Base-by-base conservation (phyloP, 345 rosid species). In the Microthlaspi erraticum region DNA sequence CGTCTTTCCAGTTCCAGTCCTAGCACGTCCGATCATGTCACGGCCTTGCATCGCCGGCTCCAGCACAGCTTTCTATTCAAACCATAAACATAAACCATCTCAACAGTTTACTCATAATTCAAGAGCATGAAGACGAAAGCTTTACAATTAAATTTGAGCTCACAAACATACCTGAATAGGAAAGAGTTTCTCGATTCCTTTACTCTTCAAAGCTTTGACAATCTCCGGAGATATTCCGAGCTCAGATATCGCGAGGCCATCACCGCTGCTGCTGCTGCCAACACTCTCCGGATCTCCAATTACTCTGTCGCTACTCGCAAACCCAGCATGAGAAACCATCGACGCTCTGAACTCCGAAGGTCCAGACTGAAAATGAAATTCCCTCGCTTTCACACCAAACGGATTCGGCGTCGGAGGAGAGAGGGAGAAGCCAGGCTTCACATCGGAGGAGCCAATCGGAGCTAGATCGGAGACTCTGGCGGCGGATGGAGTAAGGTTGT, bases 41-140 rank as follows among this genome's bases (percentile, higher is more conserved):
- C 87, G 75, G 5, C 99, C 99, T 75, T 85, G 85, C 98, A 90
- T 92, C 12, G 97, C 99, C 5, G 98, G 98, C 65, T 90, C 97
- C 51, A 95, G 66, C 57, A 95, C 98, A 60, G 94, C 99, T 84
- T 55, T 95, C 96, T 93, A 66, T 31, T 62, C 65, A 74, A 26
- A 12, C 41, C 12, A 52, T 13, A 64, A 42, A 75, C 16, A 50
- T 7, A 50, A 33, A 14, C 11, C 61, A 37, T 16, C 26, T 39
- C 8, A 17, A 16, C 9, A 13, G 2, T 5, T 5, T 1, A n/a
- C 31, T 2, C 20, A 11, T 0, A 33, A 53, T 7, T 4, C 60
- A 38, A 23, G 6, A 32, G 17, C 52, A 60, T 1, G 16, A 48
- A 31, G 43, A 60, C 67, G 10, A 51, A 71, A 39, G 44, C 44